Evolutionary conservation across 371 early-diverging fungal genomes (phyloP).

Genomic region (Zancudomyces culisetae): DNA sequence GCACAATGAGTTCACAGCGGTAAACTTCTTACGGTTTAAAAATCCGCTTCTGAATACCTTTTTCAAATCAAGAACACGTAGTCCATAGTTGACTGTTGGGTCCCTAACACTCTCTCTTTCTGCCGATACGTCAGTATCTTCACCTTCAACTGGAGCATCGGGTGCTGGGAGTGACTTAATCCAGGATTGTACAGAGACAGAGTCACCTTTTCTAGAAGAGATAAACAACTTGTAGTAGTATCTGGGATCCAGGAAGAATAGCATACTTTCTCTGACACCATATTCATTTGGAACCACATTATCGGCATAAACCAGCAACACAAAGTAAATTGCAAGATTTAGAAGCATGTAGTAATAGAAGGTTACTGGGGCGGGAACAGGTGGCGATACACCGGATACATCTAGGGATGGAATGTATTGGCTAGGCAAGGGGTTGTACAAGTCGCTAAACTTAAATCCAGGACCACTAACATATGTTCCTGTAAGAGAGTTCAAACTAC

Average conservation of each 20-base stretch:
- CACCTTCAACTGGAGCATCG: slow-evolving; percentile 18
- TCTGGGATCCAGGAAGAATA: slow-evolving; percentile 32
- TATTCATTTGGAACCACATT: slow-evolving; percentile 37
- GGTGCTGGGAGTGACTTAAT: not conserved
- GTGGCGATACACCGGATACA: slow-evolving; percentile 16
- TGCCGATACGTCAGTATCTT: slow-evolving; percentile 37
- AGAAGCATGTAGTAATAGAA: slow-evolving; percentile 28
- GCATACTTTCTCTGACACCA: slow-evolving; percentile 39
- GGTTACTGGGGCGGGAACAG: slow-evolving; percentile 27
- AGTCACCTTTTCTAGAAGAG: not conserved
- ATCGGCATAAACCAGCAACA: slow-evolving; percentile 30
- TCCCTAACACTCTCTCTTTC: slow-evolving; percentile 30
- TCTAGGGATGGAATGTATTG: slow-evolving; percentile 13
- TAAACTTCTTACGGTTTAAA: slow-evolving; percentile 41
- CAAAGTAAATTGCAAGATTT: slow-evolving; percentile 28
- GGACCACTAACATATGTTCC: slow-evolving; percentile 57
- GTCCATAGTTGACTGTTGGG: slow-evolving; percentile 21
- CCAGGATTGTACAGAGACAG: not conserved
- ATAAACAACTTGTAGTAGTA: slow-evolving; percentile 8
- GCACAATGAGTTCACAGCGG: slow-evolving; percentile 7
- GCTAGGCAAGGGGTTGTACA: slow-evolving; percentile 14
- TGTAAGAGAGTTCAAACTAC: slow-evolving; percentile 30
- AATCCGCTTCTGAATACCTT: slow-evolving; percentile 35
- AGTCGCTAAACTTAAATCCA: slow-evolving; percentile 29
- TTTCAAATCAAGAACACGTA: slow-evolving; percentile 35